phyloP scores from a whole-genome alignment of 345 rosid genomes.

The Populus ilicifolia region DNA sequence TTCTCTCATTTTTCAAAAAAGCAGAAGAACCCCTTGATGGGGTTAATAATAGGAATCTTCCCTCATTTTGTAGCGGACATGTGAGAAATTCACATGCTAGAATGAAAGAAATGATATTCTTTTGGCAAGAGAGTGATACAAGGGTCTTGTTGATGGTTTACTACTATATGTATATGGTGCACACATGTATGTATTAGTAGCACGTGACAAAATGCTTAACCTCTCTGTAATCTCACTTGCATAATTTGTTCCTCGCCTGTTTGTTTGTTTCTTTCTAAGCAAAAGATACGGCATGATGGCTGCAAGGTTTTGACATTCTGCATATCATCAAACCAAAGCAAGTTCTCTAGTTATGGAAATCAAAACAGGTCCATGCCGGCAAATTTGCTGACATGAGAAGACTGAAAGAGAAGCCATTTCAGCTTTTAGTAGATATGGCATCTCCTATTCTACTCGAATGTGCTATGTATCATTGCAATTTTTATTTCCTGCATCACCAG shows the following conservation, averaged over 20 bases:
- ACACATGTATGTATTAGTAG: not conserved
- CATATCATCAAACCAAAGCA: not conserved
- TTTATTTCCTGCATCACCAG: slow-evolving; percentile 3
- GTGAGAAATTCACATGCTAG: not conserved
- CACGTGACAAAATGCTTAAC: not conserved
- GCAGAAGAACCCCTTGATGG: not conserved
- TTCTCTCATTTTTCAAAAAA: not conserved
- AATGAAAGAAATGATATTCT: not conserved
- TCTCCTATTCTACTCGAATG: not conserved
- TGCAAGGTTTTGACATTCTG: not conserved
- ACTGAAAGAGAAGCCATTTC: not conserved
- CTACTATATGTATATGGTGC: no score
- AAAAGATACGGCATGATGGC: not conserved
- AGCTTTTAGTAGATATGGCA: not conserved
- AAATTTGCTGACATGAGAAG: not conserved
- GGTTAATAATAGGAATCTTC: slow-evolving; percentile 21
- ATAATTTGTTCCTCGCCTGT: not conserved
- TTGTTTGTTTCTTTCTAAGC: not conserved
- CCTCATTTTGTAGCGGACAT: slow-evolving; percentile 4
- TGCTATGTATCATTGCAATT: not conserved
- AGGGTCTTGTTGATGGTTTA: not conserved
- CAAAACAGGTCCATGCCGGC: not conserved
- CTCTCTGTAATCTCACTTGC: not conserved
- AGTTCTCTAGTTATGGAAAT: not conserved
- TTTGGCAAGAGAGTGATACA: not conserved